Evolutionary conservation across 345 rosid species (phyloP), one percentile per base, ranked within the genome.

Genomic region (Ceriops tagal): DNA sequence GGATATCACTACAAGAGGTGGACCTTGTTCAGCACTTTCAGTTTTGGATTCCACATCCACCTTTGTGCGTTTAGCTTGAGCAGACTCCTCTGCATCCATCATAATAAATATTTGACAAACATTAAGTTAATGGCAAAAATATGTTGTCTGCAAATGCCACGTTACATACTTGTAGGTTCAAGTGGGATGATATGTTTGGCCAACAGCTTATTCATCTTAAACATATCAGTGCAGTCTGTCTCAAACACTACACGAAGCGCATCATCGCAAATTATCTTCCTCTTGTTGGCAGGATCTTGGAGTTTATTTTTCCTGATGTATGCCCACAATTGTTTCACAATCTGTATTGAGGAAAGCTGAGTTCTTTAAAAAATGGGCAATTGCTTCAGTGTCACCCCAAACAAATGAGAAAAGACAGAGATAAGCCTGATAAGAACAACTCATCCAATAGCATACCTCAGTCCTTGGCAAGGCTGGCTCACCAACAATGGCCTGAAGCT

Each of bases 221-320:
- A 93, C 98, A 93, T 93, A 83, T 93, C 98, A 35, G 98, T 93
- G 75, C 96, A 93, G 78, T 91, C 98, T 18, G 96, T 89, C 86
- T 93, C 98, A 67, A 91, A 93, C 8, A 93, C 95, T 61, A 89
- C 68, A 20, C 97, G 96, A 39, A 93, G 72, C 20, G 96, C 95
- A 72, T 91, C 97, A 83, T 93, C 96, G 61, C 97, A 93, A 53
- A 93, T 91, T 67, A 93, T 93, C 87, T 93, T 93, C 71, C 97
- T 84, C 89, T 89, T 93, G 87, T 93, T 93, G 76, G 95, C 91
- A 30, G 98, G 98, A 69, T 93, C 97, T 83, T 93, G 98, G 72
- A 93, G 98, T 79, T 85, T 91, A 82, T 91, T 86, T 77, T 93
- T 93, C 86, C 97, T 88, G 78, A 93, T 93, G 74, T 93, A 93